Conservation (phyloP, 768 basidiomycete species). For the Gautieria morchelliformis region DNA sequence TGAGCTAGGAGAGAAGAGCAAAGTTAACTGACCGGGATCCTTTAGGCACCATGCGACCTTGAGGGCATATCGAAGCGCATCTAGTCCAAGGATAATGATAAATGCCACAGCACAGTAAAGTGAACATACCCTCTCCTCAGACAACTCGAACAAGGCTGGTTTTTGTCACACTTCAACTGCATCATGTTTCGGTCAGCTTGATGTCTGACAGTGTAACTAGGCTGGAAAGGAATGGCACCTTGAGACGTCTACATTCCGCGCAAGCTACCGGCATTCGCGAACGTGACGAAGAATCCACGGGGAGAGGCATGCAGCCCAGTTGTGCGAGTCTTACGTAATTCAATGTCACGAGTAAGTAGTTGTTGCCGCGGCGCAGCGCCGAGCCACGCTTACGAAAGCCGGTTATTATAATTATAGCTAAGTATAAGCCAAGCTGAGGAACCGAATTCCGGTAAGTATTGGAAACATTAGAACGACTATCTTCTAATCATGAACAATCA, state of each 20-base stretch:
- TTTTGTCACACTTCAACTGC: conserved; percentile 15
- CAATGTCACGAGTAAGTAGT: too few species aligned
- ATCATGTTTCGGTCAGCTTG: neutral
- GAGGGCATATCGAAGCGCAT: conserved; percentile 5
- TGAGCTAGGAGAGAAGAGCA: neutral
- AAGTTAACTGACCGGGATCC: neutral
- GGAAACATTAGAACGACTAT: too few species aligned
- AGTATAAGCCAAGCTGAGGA: too few species aligned
- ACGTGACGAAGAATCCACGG: neutral
- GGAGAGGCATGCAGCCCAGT: too few species aligned
- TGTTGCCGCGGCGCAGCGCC: too few species aligned
- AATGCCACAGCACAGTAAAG: neutral
- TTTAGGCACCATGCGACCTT: conserved; percentile 4
- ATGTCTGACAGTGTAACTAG: too few species aligned
- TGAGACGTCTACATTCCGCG: conserved; percentile 4
- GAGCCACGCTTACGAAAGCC: too few species aligned
- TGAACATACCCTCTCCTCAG: conserved; percentile 25
- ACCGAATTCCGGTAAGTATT: too few species aligned
- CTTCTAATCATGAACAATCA: too few species aligned
- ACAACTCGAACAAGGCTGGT: conserved; percentile 68
- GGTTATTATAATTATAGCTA: too few species aligned
- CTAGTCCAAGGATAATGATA: neutral
- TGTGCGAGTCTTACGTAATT: too few species aligned
- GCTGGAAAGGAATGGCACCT: neutral
- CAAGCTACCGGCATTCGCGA: neutral